Base-by-base conservation (phyloP, 2,329 filamentous ascomycete genomes). In the Aureobasidium sp. region DNA sequence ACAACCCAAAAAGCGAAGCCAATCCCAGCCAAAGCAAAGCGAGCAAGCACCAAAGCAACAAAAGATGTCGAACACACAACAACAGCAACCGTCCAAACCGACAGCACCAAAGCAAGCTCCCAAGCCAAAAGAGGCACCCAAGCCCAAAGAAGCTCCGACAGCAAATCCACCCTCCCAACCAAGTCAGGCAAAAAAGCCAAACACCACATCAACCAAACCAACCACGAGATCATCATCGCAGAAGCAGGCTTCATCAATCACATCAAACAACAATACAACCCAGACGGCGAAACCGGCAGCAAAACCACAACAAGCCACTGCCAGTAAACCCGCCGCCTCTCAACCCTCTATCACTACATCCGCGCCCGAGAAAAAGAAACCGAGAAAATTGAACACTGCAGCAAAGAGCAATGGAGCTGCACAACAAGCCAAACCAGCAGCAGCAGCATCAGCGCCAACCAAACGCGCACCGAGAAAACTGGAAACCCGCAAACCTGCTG, bases 381-480 rank as follows among this genome's bases (percentile, higher is more conserved):
- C 70, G 1, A 68, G 69, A 27, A 72, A 72, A 37, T 24, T 72
- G 42, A 61, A 62, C 11, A 37, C 66, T 3, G 60, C 39, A 60
- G 24, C 24, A 31, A 48, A 48, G 45, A 59, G 11, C 64, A 49
- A 31, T 27, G 52, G 49, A 62, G 14, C 54, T 63, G 45, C 44
- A 33, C 45, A 47, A 39, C 45, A 47, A 39, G 14, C 39, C 15
- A 47, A 58, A 9, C n/a, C 44, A 14, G 33, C 56, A 15, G 1
- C 56, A 15, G 1, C 35, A 9, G 12, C 52, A 24, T 5, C 54
- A 48, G 44, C 56, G 19, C 27, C 66, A 1, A 58, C 65, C 2
- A 37, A 63, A 17, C 70, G 66, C 48, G 63, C 67, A 6, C 70
- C 70, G 2, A 62, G 70, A 4, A 72, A 72, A 44, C 45, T 72